Base-by-base conservation (phyloP, 1,284 basidiomycete species). In the Fomitopsis schrenkii region DNA sequence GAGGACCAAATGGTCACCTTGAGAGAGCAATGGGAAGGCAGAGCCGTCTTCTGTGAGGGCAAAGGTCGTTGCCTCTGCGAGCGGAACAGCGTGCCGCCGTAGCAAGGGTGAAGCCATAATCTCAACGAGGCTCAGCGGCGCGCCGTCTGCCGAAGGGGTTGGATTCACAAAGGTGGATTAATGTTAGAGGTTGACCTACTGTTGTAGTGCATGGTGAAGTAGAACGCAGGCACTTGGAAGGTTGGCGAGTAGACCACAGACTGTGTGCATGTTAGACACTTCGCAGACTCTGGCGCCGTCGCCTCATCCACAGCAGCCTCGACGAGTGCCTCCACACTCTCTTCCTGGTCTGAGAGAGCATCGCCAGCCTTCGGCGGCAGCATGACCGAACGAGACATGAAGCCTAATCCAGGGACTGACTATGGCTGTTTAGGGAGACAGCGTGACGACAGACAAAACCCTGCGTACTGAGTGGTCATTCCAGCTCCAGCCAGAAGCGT, bases 1-100 rank as follows among this genome's bases (percentile, higher is more conserved):
- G 19, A 89, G 77, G 2, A 80, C 84, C 0, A 91, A 93, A 69
- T 94, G 93, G 61, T 95, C 93, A 17, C 90, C 91, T 67, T 93
- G 90, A 5, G 91, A 91, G 14, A 95, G 74, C 35, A 94, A 73
- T 17, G 93, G 90, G 68, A 93, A 89, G 2, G 82, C 72, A 0
- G 84, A 79, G 9, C 71, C 74, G 1, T 80, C 77, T 14, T 76
- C 72, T 33, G 79, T 80, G 50, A 91, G 70, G 15, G 82, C 83
- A 70, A 83, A 90, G 3, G 79, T 68, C 17, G 83, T 83, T 35
- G 72, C 68, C 53, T 81, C 75, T 52, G 80, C 75, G 26, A 72
- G 76, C 12, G 80, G 76, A 33, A 86, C 74, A 3, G 77, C 73
- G 58, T 77, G 71, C 10, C 71, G 73, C 59, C 80, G 84, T 68